A percentile compares a stretch with the other conserved stretches of the same genome.
phyloP scores from a whole-genome alignment of 1,284 basidiomycete species.

The Pascua sp. region DNA sequence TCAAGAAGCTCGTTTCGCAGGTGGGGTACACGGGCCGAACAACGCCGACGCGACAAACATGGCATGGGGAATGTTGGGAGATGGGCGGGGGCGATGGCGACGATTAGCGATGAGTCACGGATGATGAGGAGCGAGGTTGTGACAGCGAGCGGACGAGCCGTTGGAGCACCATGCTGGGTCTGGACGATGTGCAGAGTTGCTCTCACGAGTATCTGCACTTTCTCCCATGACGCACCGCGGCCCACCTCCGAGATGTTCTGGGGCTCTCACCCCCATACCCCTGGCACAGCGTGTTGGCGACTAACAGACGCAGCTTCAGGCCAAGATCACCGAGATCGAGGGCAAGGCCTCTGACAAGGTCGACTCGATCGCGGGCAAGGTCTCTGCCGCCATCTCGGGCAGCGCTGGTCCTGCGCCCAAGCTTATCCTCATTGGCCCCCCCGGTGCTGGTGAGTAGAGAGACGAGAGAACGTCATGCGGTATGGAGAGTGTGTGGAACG shows the following conservation, averaged over 20 bases:
- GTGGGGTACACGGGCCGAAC: conserved; percentile 21
- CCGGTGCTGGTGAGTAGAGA: conserved; percentile 77
- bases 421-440: conserved; percentile 94
- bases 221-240: neutral
- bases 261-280: too few relatives aligned
- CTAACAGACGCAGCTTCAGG: conserved; percentile 34
- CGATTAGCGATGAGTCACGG: too few relatives aligned
- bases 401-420: conserved; percentile 57
- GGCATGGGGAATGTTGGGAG: too few relatives aligned
- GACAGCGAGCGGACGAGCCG: too few relatives aligned
- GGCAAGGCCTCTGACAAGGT: conserved; percentile 26
- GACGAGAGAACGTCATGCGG: neutral
- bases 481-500: neutral
- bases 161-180: too few relatives aligned
- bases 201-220: neutral
- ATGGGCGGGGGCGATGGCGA: too few relatives aligned
- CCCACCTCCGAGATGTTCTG: neutral
- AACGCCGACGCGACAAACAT: neutral
- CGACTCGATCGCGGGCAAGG: conserved; percentile 17
- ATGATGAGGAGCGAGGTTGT: too few relatives aligned
- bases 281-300: neutral
- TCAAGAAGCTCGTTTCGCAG: conserved; percentile 80
- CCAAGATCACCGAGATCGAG: conserved; percentile 46
- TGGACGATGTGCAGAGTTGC: neutral
- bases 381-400: conserved; percentile 28